A percentile compares a stretch with the other conserved stretches of the same genome.
phyloP scores from a whole-genome alignment of 2,329 filamentous ascomycete genomes.

The Cercospora zeina region DNA sequence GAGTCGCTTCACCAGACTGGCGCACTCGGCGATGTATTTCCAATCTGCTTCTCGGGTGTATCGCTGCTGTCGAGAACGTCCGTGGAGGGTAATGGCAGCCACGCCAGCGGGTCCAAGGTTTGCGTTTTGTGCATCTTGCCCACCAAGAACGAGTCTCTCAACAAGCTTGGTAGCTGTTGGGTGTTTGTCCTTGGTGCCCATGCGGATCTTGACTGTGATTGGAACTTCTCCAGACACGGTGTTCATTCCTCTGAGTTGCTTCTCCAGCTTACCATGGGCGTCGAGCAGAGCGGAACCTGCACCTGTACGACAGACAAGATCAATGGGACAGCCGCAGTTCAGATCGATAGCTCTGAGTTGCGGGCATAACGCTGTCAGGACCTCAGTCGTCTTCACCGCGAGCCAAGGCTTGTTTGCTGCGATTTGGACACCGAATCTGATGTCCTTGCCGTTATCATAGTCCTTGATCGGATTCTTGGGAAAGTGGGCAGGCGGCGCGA shows the following conservation, averaged over 20 bases:
- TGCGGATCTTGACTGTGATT: conserved; percentile 92
- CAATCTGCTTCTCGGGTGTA: conserved; percentile 94
- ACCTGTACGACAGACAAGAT: conserved; percentile 84
- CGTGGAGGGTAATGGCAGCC: conserved; percentile 93
- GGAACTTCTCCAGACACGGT: conserved; percentile 85
- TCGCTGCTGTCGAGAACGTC: conserved; percentile 87
- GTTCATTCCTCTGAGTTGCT: conserved; percentile 96
- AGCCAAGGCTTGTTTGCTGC: conserved; percentile 90
- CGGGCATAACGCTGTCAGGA: conserved; percentile 73
- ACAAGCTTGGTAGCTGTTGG: conserved; percentile 80
- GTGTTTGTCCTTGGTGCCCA: conserved; percentile 76
- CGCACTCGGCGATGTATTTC: conserved; percentile 88
- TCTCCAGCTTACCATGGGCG: conserved; percentile 80
- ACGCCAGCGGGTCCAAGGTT: conserved; percentile 76
- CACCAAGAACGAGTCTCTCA: conserved; percentile 79
- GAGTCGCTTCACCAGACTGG: conserved; percentile 77
- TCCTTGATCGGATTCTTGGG: conserved; percentile 58
- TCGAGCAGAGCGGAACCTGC: conserved; percentile 93
- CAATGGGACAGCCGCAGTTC: conserved; percentile 97
- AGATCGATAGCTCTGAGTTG: conserved; percentile 87
- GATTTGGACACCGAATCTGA: conserved; percentile 90
- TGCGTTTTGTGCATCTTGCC: conserved; percentile 65
- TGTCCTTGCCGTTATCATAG: conserved; percentile 79
- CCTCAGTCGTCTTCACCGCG: conserved; percentile 83
- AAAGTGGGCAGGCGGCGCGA: conserved; percentile 67